A percentile compares a stretch with the other conserved stretches of the same genome.
phyloP scores from a whole-genome alignment of 345 rosid genomes.

The Linum tenue region DNA sequence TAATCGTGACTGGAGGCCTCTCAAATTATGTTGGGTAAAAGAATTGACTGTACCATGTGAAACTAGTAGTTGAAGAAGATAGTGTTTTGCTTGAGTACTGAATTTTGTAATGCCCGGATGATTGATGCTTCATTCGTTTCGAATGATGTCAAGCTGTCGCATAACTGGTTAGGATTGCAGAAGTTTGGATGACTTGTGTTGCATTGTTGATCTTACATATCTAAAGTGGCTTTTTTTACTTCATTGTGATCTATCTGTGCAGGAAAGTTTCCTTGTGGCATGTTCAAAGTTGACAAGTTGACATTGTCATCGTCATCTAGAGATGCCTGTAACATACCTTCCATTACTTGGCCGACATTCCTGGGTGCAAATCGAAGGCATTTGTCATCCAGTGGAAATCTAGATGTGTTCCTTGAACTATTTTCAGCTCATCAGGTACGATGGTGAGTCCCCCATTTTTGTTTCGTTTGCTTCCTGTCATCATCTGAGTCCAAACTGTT shows the following conservation, averaged over 20 bases:
- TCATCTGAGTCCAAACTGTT: neutral
- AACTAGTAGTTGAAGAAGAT: too few species aligned
- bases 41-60: too few species aligned
- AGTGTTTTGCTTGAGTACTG: neutral
- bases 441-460: conserved; percentile 41
- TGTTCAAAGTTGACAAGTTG: conserved; percentile 17
- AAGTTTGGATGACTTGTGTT: neutral
- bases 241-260: conserved; percentile 14
- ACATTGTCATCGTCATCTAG: conserved; percentile 6
- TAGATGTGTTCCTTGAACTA: conserved; percentile 13
- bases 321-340: conserved; percentile 4
- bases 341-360: conserved; percentile 6
- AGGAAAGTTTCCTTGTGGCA: conserved; percentile 27
- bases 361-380: conserved; percentile 1
- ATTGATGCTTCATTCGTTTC: neutral
- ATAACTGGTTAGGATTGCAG: neutral
- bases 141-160: neutral
- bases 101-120: neutral
- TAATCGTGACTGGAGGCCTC: too few species aligned
- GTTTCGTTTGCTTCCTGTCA: conserved; percentile 4
- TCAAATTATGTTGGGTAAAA: neutral
- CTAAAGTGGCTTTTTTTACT: neutral
- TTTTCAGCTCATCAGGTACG: conserved; percentile 67
- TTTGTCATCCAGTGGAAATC: conserved; percentile 12
- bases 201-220: neutral